Conservation (phyloP, 2,329 filamentous ascomycete species). For the Herpomyces periplanetae region DNA sequence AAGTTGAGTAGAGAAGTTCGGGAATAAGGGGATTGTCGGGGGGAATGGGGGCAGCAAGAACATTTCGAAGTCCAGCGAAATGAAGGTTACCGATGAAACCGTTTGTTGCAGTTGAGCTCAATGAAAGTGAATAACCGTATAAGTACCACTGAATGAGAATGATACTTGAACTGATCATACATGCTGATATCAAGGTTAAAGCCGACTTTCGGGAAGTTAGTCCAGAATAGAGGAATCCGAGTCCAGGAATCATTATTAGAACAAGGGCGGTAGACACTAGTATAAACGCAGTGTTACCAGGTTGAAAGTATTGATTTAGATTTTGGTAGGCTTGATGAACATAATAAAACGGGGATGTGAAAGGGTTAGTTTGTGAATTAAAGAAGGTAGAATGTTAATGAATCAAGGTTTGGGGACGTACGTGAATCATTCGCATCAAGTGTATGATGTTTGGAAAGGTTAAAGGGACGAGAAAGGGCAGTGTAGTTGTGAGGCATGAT, state of each 20-base stretch:
- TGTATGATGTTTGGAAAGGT: no score
- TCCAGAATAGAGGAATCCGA: conserved; percentile 87
- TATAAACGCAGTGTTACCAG: conserved; percentile 80
- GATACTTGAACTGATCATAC: conserved; percentile 68
- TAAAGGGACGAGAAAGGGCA: no score
- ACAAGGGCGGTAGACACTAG: conserved; percentile 67
- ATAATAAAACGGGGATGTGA: no score
- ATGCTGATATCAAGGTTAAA: conserved; percentile 81
- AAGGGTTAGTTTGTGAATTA: no score
- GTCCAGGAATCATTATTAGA: conserved; percentile 75
- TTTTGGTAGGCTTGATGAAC: conserved; percentile 58
- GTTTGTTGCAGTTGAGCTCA: conserved; percentile 40
- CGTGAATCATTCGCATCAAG: no score
- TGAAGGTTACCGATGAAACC: conserved; percentile 66
- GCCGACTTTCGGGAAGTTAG: conserved; percentile 91
- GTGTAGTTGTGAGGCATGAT: no score
- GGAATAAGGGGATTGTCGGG: conserved; percentile 60
- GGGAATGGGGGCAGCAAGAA: conserved; percentile 42
- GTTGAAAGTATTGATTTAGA: conserved; percentile 73
- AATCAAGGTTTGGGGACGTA: no score
- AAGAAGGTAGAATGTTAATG: no score
- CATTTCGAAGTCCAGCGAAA: conserved; percentile 59
- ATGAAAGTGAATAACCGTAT: conserved; percentile 87
- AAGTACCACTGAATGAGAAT: conserved; percentile 97
- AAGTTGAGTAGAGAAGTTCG: conserved; percentile 67